Conservation (phyloP, 805 yeast genomes). For the Candida railenensis region DNA sequence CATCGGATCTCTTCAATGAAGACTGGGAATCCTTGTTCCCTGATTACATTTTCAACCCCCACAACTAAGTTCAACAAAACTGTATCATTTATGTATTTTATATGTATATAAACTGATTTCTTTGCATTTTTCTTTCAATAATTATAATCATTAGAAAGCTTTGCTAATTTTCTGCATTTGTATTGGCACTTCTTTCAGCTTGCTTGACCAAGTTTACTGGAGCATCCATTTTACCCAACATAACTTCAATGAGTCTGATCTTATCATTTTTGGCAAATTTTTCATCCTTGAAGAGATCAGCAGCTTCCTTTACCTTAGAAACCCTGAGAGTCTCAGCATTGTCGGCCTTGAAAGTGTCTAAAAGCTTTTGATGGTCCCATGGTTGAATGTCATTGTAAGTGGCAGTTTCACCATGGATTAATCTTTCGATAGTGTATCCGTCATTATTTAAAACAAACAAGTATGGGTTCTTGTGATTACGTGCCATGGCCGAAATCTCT, state of each 20-base stretch:
- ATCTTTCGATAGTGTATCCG: constrained; percentile 40
- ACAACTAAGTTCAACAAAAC: constrained; percentile 5
- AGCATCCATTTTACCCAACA: constrained; percentile 38
- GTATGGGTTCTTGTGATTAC: constrained; percentile 33
- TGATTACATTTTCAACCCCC: constrained; percentile 37
- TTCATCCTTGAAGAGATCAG: constrained; percentile 22
- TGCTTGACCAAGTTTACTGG: constrained; percentile 36
- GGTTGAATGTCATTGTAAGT: constrained; percentile 37
- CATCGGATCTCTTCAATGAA: constrained; percentile 45
- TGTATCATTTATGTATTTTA: background rate
- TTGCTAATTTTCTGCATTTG: constrained; percentile 20
- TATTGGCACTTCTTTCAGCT: constrained; percentile 29
- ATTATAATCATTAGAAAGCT: too few relatives aligned
- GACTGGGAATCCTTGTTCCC: constrained; percentile 53
- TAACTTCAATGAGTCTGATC: constrained; percentile 35
- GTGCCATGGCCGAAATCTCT: constrained; percentile 38
- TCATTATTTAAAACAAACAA: constrained; percentile 40
- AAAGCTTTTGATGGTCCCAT: constrained; percentile 34
- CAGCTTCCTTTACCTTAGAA: constrained; percentile 24
- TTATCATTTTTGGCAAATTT: constrained; percentile 28
- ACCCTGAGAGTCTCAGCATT: constrained; percentile 26
- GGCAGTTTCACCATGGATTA: constrained; percentile 39
- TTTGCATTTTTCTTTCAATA: background rate
- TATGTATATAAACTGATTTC: background rate
- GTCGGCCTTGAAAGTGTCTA: constrained; percentile 31